Base-by-base conservation (phyloP, 2,329 filamentous ascomycete genomes). In the Pyricularia grisea region DNA sequence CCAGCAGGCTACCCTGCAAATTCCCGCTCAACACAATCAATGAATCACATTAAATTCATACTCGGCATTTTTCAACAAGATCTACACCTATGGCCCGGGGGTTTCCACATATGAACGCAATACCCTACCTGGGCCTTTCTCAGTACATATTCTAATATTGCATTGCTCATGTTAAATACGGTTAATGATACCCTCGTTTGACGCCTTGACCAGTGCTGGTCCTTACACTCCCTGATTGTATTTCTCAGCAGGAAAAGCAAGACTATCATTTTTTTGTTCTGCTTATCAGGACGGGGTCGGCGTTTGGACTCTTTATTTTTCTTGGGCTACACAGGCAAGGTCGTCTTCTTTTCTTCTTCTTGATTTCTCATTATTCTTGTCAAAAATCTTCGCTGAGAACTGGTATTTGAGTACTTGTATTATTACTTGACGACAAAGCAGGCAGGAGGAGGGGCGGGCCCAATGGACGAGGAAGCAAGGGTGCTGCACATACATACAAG, bases 161-260 rank as follows among this genome's bases (percentile, higher is more conserved):
- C 27, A 63, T 63, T 30, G 60, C 60, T 63, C 60, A 63, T 63
- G 28, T 63, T 27, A 63, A 27, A 63, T 63, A 63, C 60, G 28
- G 60, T 63, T 63, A 55, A 63, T 63, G 60, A 63, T 63, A 63
- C 60, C 60, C 60, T 63, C 60, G 28, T 63, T 63, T 63, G 60
- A 63, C 28, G 25, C 60, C 14, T 63, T 20, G 60, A 17, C 60
- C 60, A 28, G 5, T 63, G 60, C 25, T 63, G 60, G 25, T 20
- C 27, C 27, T 30, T 20, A 30, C 25, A 63, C 60, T 30, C 60
- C 28, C 28, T 63, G 25, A 11, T 63, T 7, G 30, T 63, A 27
- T 17, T 27, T 27, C 25, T 27, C 60, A 63, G 42, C 20, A 55
- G 42, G 42, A 28, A 28, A 63, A 27, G 12, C 60, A 63, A 20